Base-by-base conservation (phyloP, 768 basidiomycete species). In the Pulveroboletus sp. region DNA sequence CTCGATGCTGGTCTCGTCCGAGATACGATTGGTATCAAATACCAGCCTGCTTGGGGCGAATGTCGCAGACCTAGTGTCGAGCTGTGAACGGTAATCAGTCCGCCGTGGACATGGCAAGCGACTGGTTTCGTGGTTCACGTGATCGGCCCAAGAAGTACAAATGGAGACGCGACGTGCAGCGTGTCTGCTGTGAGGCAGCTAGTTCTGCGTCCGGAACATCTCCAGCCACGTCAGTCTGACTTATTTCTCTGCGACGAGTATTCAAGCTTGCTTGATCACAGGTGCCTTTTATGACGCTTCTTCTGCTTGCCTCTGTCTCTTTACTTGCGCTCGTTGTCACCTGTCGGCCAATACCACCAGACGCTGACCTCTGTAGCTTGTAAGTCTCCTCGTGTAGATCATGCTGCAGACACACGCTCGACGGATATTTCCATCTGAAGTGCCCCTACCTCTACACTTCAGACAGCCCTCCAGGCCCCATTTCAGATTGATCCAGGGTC, bases 271-370 rank as follows among this genome's bases (percentile, higher is more conserved):
- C 11, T 31, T 21, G 21, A 2, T 21, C 21, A 21, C 21, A 31
- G 30, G 30, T 9, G 30, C 11, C 11, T 3, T 11, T 18, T 39
- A 76, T 76, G 73, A 61, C 32, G 32, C 4, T 72, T 21, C 62
- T 64, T 49, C 57, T 75, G 33, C 61, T 76, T 45, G 69, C 65
- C 41, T 73, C 66, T 15, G 58, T 72, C 47, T 67, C 69, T 43
- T 63, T 76, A 30, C 63, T 74, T 50, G 73, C 68, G 67, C 70
- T 77, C 65, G 71, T 73, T 65, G 75, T 75, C 56, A 65, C 69
- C 47, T 61, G 73, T 60, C 73, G 64, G 54, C 75, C 75, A 26
- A 57, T 13, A 32, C 32, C 13, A 6, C 5, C 32, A 32, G 32
- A 32, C 32, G 2, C 64, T 31, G 54, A 61, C 27, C 46, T 59